phyloP scores from a whole-genome alignment of 805 yeast species.

The Ogataea nitratoaversa region DNA sequence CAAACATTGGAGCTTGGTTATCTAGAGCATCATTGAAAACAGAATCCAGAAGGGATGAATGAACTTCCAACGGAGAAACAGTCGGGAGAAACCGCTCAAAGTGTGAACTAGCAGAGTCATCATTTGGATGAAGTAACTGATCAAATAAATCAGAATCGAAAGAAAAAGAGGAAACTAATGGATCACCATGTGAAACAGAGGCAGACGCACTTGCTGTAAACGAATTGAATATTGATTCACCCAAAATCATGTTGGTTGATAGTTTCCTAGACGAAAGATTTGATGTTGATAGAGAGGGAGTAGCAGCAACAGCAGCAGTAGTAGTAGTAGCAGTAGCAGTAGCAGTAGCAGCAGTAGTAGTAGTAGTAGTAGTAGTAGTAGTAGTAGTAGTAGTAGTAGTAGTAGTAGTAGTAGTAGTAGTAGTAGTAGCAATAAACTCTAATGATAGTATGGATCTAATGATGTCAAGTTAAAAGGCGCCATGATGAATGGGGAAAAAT shows the following conservation, averaged over 20 bases:
- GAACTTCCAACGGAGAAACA: constrained; percentile 49
- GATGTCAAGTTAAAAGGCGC: constrained; percentile 11
- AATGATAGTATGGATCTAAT: background rate
- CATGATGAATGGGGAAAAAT: constrained; percentile 28
- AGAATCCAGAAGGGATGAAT: constrained; percentile 48
- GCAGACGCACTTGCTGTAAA: constrained; percentile 9
- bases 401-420: constrained; percentile 4
- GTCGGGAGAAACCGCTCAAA: constrained; percentile 10
- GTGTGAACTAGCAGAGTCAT: background rate
- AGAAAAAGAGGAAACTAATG: constrained; percentile 1
- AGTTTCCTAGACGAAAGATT: constrained; percentile 8
- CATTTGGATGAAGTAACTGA: background rate
- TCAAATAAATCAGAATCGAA: constrained; percentile 6
- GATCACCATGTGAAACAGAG: background rate
- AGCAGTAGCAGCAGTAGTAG: constrained; percentile 3
- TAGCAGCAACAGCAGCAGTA: constrained; percentile 6
- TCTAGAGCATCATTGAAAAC: constrained; percentile 36
- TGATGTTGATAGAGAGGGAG: background rate
- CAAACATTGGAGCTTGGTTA: constrained; percentile 57
- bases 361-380: constrained; percentile 4
- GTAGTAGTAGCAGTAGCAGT: too few relatives aligned
- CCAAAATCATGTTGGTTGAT: constrained; percentile 26
- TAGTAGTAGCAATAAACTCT: constrained; percentile 1
- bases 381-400: constrained; percentile 1
- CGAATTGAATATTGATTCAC: constrained; percentile 31